Conservation (phyloP, 768 basidiomycete species). For the Rhodotorula babjevae region DNA sequence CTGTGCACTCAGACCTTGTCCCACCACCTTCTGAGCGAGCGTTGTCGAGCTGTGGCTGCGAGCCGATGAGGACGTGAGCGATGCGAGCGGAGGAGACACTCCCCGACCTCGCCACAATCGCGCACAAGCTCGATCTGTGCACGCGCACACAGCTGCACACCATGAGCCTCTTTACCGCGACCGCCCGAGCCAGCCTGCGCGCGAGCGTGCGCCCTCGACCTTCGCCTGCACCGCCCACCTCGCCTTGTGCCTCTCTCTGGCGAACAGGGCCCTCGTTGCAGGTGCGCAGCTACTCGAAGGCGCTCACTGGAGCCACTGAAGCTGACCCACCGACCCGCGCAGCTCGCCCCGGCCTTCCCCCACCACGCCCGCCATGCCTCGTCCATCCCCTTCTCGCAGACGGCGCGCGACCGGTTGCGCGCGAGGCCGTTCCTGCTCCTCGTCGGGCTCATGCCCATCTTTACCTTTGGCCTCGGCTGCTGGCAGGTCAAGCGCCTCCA, state of each 20-base stretch:
- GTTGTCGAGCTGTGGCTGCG: no score
- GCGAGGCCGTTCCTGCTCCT: slow-evolving; percentile 33
- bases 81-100: no score
- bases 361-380: slow-evolving; percentile 17
- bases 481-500: slow-evolving; percentile 91
- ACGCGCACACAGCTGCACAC: no score
- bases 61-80: no score
- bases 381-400: slow-evolving; percentile 12
- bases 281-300: not conserved
- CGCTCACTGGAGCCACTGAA: not conserved
- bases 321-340: no score
- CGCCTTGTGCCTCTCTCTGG: not conserved
- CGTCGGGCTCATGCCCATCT: slow-evolving; percentile 56
- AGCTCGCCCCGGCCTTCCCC: not conserved
- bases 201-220: not conserved
- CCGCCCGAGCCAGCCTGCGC: not conserved
- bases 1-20: no score
- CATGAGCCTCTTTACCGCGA: not conserved
- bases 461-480: slow-evolving; percentile 81
- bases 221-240: not conserved
- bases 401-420: slow-evolving; percentile 27
- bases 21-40: no score
- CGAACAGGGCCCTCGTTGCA: not conserved
- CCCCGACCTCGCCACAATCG: no score
- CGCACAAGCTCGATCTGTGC: no score